Conservation (phyloP, 1,139 yeast species). For the Yamadazyma diospyri region DNA sequence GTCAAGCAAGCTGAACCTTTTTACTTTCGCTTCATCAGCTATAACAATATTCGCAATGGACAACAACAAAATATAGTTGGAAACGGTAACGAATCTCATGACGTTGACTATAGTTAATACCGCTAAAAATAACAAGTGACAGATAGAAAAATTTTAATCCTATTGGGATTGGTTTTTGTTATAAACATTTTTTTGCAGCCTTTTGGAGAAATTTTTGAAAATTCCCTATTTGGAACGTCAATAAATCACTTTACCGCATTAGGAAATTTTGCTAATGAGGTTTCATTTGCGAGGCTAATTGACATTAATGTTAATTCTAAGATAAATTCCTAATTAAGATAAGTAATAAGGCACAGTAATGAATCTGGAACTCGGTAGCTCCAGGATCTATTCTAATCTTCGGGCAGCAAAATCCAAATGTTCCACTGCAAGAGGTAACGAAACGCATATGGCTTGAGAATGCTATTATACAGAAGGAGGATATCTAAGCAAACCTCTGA, state of each 20-base stretch:
- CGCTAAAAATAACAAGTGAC: conserved; percentile 3
- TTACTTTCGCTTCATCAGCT: conserved; percentile 13
- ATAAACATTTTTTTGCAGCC: conserved; percentile 4
- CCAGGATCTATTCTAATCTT: too few relatives aligned
- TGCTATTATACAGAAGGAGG: too few relatives aligned
- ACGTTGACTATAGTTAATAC: conserved; percentile 12
- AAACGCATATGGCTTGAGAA: too few relatives aligned
- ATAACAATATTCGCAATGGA: conserved; percentile 12
- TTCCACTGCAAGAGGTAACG: too few relatives aligned
- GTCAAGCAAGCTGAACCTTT: conserved; percentile 15
- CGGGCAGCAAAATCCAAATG: too few relatives aligned
- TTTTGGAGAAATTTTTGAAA: conserved; percentile 3
- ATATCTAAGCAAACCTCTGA: too few relatives aligned
- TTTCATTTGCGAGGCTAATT: too few relatives aligned
- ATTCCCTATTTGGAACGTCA: conserved; percentile 1
- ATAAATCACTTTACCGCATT: conserved; percentile 2
- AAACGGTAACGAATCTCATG: conserved; percentile 16
- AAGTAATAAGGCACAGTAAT: too few relatives aligned
- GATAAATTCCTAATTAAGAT: too few relatives aligned
- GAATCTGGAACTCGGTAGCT: too few relatives aligned
- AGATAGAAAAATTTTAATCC: neutral
- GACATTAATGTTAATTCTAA: neutral
- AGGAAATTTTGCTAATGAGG: conserved; percentile 2
- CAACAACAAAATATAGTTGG: conserved; percentile 13
- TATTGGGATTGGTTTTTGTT: conserved; percentile 1